Base-by-base conservation (phyloP, 129 eudicot species). In the Flaveria bidentis region DNA sequence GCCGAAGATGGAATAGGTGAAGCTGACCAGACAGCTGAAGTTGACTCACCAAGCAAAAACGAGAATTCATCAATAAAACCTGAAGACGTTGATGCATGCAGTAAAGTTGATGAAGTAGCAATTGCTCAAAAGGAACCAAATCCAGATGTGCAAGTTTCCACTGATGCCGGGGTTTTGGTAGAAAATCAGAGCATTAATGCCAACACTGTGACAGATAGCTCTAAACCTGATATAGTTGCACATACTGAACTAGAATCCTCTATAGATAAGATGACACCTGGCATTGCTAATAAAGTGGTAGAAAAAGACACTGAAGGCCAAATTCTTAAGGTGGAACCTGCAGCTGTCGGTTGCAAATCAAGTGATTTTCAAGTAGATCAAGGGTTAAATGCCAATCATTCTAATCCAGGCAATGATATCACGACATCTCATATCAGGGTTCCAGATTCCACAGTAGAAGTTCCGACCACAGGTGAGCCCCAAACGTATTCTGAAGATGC, bases 401-500 rank as follows among this genome's bases (percentile, higher is more conserved):
- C 18, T 5, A 74, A 25, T 18, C 45, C 60, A 26, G 65, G 65
- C 50, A 33, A 33, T 18, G 76, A 72, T 55, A 41, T 50, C 16
- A 23, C 28, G 17, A 4, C 39, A 17, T 25, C 26, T 10, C 64
- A 52, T 15, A 60, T 71, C 4, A 16, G 9, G 49, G 46, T 51
- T 72, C 76, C 65, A 53, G 76, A 72, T 52, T 52, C 50, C 30
- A 36, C 78, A 58, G 55, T 13, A 36, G 41, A 36, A 36, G 41
- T 36, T 36, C 41, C 41, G 41, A 36, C 41, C 41, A 36, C 41
- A 1, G 41, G 41, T 36, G 41, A 36, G 41, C 41, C 41, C 41
- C 41, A 36, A 36, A 4, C 41, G 8, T 36, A 36, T 36, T 36
- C 41, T 36, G 92, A 85, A 17, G 84, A 64, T 60, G 66, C 78